Evolutionary conservation across 2,329 filamentous ascomycete genomes (phyloP).

Genomic region (Trichoderma arundinaceum): DNA sequence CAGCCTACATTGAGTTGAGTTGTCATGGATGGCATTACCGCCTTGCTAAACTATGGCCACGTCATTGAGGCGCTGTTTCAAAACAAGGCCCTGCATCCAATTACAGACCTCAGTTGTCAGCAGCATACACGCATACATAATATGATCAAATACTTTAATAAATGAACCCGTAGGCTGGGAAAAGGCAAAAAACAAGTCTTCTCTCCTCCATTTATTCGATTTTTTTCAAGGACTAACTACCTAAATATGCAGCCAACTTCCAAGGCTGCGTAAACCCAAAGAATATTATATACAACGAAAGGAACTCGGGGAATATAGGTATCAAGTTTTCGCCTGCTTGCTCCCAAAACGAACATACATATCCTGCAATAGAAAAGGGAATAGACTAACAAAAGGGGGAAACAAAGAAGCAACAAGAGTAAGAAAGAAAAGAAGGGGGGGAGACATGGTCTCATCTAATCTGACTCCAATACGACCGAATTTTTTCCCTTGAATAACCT

Average conservation of each 20-base stretch:
- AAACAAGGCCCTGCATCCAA: slow-evolving; percentile 6
- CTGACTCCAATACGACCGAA: slow-evolving; percentile 20
- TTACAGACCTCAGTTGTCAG: neutral
- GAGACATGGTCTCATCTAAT: slow-evolving; percentile 23
- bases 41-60: slow-evolving; percentile 7
- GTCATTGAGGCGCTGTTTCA: slow-evolving; percentile 8
- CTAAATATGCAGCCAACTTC: neutral
- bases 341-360: slow-evolving; percentile 35
- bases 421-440: neutral
- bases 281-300: slow-evolving; percentile 23
- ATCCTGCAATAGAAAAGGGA: slow-evolving; percentile 33
- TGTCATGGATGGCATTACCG: neutral
- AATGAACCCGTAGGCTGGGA: neutral
- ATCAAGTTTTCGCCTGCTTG: slow-evolving; percentile 42
- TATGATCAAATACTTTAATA: neutral
- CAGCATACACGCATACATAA: slow-evolving; percentile 1
- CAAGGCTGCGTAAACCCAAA: neutral
- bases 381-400: neutral
- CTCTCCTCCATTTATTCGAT: slow-evolving; percentile 9
- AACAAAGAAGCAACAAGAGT: neutral
- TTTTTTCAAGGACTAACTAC: neutral
- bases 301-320: slow-evolving; percentile 20
- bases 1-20: no score
- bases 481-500: slow-evolving; percentile 32
- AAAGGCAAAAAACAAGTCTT: neutral